A percentile compares a stretch with the other conserved stretches of the same genome.
Conservation (phyloP, 768 basidiomycete genomes). For the Chalciporus pseudorubinellus region DNA sequence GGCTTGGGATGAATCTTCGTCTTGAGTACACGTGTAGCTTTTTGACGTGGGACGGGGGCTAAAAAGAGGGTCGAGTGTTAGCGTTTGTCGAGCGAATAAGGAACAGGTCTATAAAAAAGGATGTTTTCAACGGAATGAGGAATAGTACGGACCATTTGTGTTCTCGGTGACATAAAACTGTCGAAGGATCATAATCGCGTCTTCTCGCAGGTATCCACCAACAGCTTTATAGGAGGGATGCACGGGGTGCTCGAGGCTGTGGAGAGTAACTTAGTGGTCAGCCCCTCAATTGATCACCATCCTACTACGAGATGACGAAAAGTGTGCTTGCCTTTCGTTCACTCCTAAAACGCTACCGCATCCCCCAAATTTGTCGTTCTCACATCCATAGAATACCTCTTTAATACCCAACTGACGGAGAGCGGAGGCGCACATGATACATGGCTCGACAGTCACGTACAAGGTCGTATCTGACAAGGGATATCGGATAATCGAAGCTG, state of each 20-base stretch:
- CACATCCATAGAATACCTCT: conserved; percentile 89
- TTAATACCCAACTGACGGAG: conserved; percentile 90
- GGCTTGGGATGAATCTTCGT: conserved; percentile 54
- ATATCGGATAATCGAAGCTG: conserved; percentile 37
- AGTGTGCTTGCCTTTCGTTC: conserved; percentile 57
- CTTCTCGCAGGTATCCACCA: conserved; percentile 76
- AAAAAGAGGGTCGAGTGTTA: conserved; percentile 9
- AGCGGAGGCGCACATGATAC: conserved; percentile 98
- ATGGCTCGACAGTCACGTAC: conserved; percentile 98
- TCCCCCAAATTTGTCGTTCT: conserved; percentile 94
- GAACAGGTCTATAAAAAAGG: background rate
- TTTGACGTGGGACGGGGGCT: conserved; percentile 92
- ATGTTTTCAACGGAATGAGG: background rate
- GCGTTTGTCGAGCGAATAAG: conserved; percentile 4
- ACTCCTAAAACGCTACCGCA: conserved; percentile 93
- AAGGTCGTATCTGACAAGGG: conserved; percentile 79
- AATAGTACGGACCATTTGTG: conserved; percentile 65
- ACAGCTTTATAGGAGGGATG: conserved; percentile 73
- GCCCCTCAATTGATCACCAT: background rate
- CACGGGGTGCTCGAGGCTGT: conserved; percentile 65
- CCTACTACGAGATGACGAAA: background rate
- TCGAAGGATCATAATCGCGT: conserved; percentile 82
- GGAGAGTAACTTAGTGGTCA: background rate
- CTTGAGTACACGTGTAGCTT: conserved; percentile 81
- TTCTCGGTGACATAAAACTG: conserved; percentile 95